Evolutionary conservation across 352 stramenopile species (phyloP).

Genomic region (Phytophthora litchii): DNA sequence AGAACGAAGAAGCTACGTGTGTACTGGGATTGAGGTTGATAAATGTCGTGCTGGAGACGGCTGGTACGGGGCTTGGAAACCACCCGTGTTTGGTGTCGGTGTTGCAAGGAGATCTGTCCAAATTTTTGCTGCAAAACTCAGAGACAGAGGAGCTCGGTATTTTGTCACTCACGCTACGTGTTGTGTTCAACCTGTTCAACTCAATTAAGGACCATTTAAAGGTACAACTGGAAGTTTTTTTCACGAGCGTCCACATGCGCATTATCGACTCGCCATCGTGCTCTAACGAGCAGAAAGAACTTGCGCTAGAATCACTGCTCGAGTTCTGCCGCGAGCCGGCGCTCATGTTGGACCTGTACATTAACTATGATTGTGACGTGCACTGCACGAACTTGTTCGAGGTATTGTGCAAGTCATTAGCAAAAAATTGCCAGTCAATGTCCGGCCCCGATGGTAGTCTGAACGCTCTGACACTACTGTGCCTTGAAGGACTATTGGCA

Average conservation of each 20-base stretch:
- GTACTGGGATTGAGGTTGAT: constrained; percentile 94
- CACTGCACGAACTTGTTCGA: constrained; percentile 99
- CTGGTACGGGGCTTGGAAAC: constrained; percentile 81
- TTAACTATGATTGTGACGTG: constrained; percentile 99
- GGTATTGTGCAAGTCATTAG: constrained; percentile 94
- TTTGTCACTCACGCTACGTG: constrained; percentile 90
- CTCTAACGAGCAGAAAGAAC: constrained; percentile 85
- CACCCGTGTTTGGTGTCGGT: constrained; percentile 87
- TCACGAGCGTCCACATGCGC: constrained; percentile 97
- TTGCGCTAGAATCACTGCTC: constrained; percentile 93
- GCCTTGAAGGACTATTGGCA: constrained; percentile 88
- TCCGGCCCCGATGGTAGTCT: constrained; percentile 60
- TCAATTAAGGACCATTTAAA: constrained; percentile 99
- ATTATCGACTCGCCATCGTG: constrained; percentile 90
- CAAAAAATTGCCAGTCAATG: constrained; percentile 85
- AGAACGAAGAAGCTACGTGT: constrained; percentile 90
- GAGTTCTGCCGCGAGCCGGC: constrained; percentile 98
- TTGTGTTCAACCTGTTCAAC: constrained; percentile 99
- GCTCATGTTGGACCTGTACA: constrained; percentile 98
- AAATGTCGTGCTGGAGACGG: constrained; percentile 97
- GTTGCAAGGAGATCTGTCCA: constrained; percentile 95
- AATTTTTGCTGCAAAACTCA: constrained; percentile 96
- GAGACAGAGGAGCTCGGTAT: constrained; percentile 95
- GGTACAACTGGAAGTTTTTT: constrained; percentile 99
- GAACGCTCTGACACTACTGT: constrained; percentile 75